These are phyloP conservation scores for Fusarium palustre DNA, from an alignment of 2,329 filamentous ascomycete genomes.

Conservation along the genomic window DNA sequence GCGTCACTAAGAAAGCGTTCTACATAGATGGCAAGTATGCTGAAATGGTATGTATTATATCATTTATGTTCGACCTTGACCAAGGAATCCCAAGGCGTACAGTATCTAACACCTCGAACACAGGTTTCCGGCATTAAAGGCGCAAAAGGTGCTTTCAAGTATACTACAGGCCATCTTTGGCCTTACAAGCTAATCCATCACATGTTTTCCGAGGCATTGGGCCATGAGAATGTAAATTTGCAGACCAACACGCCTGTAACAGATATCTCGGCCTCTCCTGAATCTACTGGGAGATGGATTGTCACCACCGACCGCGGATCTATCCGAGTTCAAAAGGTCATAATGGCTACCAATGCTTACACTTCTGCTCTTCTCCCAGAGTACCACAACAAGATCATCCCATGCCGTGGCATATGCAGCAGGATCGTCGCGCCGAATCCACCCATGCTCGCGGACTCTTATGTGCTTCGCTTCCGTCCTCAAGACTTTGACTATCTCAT, in stretches of 20 bases:
- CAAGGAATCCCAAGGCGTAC: no score
- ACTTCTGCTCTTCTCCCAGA: conserved; percentile 9
- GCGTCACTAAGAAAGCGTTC: not conserved
- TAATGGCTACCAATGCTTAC: conserved; percentile 2
- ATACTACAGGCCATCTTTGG: conserved; percentile 47
- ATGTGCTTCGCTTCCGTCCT: conserved; percentile 38
- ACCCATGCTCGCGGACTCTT: conserved; percentile 35
- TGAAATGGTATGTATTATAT: conserved; percentile 11
- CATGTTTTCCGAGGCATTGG: conserved; percentile 38
- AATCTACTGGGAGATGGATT: conserved; percentile 23
- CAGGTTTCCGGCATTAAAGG: conserved; percentile 48
- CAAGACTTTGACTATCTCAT: conserved; percentile 58
- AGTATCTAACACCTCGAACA: no score
- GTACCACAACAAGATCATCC: conserved; percentile 71
- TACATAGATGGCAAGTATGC: conserved; percentile 40
- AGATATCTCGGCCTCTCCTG: conserved; percentile 22
- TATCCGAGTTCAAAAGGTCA: conserved; percentile 49
- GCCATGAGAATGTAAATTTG: conserved; percentile 44
- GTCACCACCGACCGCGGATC: conserved; percentile 52
- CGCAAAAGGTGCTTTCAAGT: conserved; percentile 51
- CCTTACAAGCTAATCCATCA: conserved; percentile 51
- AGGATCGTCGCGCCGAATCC: conserved; percentile 45
- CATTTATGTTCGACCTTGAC: no score
- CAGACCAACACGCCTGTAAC: conserved; percentile 47
- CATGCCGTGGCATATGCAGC: conserved; percentile 58